Base-by-base conservation (phyloP, 176 grass and related monocot species). In the Oryza officinalis region DNA sequence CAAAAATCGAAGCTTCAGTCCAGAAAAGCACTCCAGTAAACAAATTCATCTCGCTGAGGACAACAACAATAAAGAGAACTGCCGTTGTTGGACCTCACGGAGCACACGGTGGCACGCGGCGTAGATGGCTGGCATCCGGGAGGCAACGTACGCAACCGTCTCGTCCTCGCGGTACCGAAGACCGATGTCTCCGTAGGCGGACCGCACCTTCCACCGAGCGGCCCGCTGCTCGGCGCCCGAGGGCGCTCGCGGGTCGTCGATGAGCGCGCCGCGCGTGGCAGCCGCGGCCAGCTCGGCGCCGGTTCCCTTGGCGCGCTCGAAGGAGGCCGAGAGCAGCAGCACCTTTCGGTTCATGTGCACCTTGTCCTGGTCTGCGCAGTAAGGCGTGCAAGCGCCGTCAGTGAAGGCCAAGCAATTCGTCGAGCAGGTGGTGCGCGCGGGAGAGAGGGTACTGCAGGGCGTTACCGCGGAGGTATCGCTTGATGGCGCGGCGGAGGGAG, bases 41-140 rank as follows among this genome's bases (percentile, higher is more conserved):
- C 13, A 38, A 57, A 33, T 17, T 80, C 25, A 72, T 50, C 65
- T 73, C 61, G 67, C 13, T 13, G 22, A 27, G 14, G 17, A 20
- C 10, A n/a, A 63, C 30, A 67, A 74, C 22, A 28, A 4, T 1
- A 75, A 17, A 0, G 0, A 49, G 67, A 15, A 2, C 0, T 44
- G 25, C 44, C 13, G 20, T 65, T 50, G 71, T 28, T 23, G 67
- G 23, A 97, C 96, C 96, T 98, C 96, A 2, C 87, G 89, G 38
- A 98, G 96, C 12, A 98, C 96, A 15, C 93, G 93, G 67, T 98
- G 85, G 83, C 91, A 95, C 4, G 96, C 89, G 17, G 96, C 63
- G 37, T 95, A 93, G 61, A 98, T 92, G 32, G 93, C 93, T 0
- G 91, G 93, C 96, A 95, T 98, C 67, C 96, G 96, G 66, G 91